phyloP scores from a whole-genome alignment of 192 early-diverging fungal genomes.

The Rhizoclosmatium globosum region DNA sequence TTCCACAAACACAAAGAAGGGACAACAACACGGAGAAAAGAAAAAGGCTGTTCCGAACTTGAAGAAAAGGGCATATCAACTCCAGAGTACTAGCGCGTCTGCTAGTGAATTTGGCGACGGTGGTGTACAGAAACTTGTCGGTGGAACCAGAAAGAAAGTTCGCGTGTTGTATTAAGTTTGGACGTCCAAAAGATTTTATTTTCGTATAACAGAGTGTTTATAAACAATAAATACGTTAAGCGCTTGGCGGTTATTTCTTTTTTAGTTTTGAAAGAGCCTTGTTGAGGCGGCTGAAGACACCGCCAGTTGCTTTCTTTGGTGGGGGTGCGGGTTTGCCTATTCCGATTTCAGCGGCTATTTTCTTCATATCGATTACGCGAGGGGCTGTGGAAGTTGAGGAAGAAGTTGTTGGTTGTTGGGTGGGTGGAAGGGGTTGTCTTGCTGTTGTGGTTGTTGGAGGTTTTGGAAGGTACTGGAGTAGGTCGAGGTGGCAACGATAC shows the following conservation, averaged over 20 bases:
- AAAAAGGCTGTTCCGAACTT: constrained; percentile 29
- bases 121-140: constrained; percentile 34
- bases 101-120: constrained; percentile 55
- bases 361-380: too few species aligned
- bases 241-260: not conserved
- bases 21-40: constrained; percentile 19
- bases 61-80: constrained; percentile 43
- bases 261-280: constrained; percentile 13
- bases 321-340: not conserved
- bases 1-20: constrained; percentile 20
- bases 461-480: too few species aligned
- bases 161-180: not conserved
- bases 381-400: too few species aligned
- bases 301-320: constrained; percentile 14
- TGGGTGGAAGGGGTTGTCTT: too few species aligned
- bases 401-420: too few species aligned
- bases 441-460: too few species aligned
- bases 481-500: too few species aligned
- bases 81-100: constrained; percentile 31
- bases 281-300: not conserved
- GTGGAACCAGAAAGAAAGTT: constrained; percentile 33
- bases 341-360: too few species aligned
- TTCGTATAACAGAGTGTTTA: too few species aligned
- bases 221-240: too few species aligned
- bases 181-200: too few species aligned